Base-by-base conservation (phyloP, 371 early-diverging fungal genomes). In the Rhizopus delemar region DNA sequence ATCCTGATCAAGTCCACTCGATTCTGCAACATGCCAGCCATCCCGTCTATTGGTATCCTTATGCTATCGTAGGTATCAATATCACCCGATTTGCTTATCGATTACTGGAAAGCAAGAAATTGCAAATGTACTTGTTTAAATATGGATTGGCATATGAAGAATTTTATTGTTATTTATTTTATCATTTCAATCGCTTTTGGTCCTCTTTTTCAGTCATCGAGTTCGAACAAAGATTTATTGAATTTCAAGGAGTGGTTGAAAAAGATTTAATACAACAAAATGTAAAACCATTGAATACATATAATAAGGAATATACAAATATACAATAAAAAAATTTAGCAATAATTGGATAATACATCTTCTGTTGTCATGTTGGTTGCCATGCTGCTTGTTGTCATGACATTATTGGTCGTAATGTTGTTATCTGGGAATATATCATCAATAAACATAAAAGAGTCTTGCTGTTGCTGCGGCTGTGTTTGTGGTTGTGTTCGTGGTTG, bases 21-120 rank as follows among this genome's bases (percentile, higher is more conserved):
- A n/a, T 77, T 65, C 36, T 82, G 71, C 60, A 68, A 53, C 66
- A 71, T n/a, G 54, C 63, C 5, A 41, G 41, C 3, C 62, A 66
- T 60, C 60, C 58, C 29, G 48, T 50, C 0, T 11, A 49, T 34
- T 62, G 88, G 91, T 91, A 90, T 55, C 87, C 90, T n/a, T 87
- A 86, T 67, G 92, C 92, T 15, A 83, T 90, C 59, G 90, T 87
- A 5, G 93, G 94, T 6, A 92, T 93, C 75, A 88, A 91, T 62
- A 86, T 92, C 41, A 87, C 92, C 2, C 75, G 80, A 39, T 90
- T 83, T 62, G 80, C 82, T 9, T 80, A 91, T 12, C 81, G 84
- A 39, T 66, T 83, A 6, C 66, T 91, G 22, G 69, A 89, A 16
- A 84, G 86, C 0, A 77, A 90, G 41, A 82, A 83, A 59, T 65